Evolutionary conservation across 2,329 filamentous ascomycete genomes (phyloP).

Genomic region (Microsporum audouinii): DNA sequence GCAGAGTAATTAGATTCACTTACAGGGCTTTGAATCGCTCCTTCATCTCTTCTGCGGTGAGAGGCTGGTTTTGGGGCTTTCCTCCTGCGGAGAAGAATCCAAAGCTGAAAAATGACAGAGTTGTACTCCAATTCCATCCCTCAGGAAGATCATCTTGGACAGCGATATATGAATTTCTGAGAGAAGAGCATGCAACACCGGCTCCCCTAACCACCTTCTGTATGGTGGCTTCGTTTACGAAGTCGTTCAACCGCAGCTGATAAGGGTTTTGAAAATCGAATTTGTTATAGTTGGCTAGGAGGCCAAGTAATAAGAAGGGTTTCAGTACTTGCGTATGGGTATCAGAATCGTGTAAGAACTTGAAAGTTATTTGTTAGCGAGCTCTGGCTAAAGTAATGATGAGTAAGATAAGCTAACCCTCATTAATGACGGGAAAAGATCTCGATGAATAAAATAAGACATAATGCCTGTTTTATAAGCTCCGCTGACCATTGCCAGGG

Average conservation of each 20-base stretch:
- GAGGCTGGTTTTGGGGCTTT: constrained; percentile 47
- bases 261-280: constrained; percentile 98
- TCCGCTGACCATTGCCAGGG: constrained; percentile 77
- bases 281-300: constrained; percentile 96
- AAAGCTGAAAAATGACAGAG: constrained; percentile 73
- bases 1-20: constrained; percentile 27
- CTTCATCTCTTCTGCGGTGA: constrained; percentile 70
- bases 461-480: constrained; percentile 90
- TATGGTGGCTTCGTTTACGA: constrained; percentile 84
- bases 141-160: constrained; percentile 85
- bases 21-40: constrained; percentile 69
- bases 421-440: constrained; percentile 88
- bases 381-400: background rate
- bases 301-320: constrained; percentile 70
- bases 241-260: constrained; percentile 79
- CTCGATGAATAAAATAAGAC: constrained; percentile 88
- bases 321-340: constrained; percentile 52
- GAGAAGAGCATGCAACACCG: constrained; percentile 55
- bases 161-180: constrained; percentile 67
- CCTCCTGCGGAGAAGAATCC: constrained; percentile 60
- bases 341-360: constrained; percentile 75
- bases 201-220: constrained; percentile 68
- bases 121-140: constrained; percentile 72
- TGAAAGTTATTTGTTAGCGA: constrained; percentile 12
- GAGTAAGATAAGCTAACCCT: constrained; percentile 50